Conservation (phyloP, 306 rosid genomes). For the Comarum palustre region DNA sequence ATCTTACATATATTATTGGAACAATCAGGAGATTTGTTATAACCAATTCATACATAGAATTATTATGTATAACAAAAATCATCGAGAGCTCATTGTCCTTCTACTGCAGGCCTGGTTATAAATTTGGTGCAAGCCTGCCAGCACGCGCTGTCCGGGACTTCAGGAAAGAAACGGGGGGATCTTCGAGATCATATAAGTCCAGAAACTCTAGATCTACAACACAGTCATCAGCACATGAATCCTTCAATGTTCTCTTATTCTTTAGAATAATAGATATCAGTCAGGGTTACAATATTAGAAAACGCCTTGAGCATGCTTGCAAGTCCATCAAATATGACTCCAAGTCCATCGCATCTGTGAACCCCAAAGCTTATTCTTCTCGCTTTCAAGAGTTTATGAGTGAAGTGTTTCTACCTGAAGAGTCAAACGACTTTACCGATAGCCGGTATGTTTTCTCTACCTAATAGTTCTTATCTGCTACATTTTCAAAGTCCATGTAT, state of each 20-base stretch:
- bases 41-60: neutral
- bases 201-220: neutral
- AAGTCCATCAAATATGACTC: constrained; percentile 40
- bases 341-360: constrained; percentile 32
- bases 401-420: constrained; percentile 33
- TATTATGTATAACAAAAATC: neutral
- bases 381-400: constrained; percentile 44
- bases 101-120: constrained; percentile 18
- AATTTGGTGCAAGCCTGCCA: constrained; percentile 35
- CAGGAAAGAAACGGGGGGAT: constrained; percentile 30
- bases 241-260: constrained; percentile 28
- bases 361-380: constrained; percentile 42
- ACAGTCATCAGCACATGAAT: constrained; percentile 22
- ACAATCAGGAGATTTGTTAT: neutral
- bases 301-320: constrained; percentile 44
- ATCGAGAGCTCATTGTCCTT: neutral
- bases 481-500: neutral
- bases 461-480: neutral
- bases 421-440: constrained; percentile 3
- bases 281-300: constrained; percentile 32
- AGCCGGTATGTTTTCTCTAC: neutral
- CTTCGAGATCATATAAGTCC: constrained; percentile 5
- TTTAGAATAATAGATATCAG: constrained; percentile 35
- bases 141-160: constrained; percentile 27
- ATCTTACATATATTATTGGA: neutral